These are phyloP conservation scores for Rosa chinensis DNA, from an alignment of 306 rosid genomes.

Conservation along the genomic window DNA sequence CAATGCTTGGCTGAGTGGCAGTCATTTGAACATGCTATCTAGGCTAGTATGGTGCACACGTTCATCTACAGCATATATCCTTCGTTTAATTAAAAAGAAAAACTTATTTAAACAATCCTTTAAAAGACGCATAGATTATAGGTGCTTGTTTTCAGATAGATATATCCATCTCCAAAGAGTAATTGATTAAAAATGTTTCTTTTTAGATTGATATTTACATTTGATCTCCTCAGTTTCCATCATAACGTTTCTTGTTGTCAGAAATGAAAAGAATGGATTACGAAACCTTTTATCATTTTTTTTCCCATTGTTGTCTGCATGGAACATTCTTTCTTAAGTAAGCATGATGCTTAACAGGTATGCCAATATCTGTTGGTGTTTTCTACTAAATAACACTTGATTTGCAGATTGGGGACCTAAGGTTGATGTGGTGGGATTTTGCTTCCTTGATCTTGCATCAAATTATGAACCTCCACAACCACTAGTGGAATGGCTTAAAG, in stretches of 20 bases:
- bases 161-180: not conserved
- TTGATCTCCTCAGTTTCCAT: not conserved
- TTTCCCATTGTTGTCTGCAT: not conserved
- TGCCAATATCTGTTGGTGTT: not conserved
- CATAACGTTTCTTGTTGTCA: not conserved
- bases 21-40: not conserved
- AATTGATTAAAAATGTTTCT: not conserved
- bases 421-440: conserved; percentile 96
- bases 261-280: not conserved
- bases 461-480: conserved; percentile 83
- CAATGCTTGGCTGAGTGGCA: not conserved
- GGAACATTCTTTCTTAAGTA: conserved; percentile 3
- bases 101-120: not conserved
- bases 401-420: conserved; percentile 97
- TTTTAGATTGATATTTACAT: not conserved
- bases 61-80: not conserved
- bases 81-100: not conserved
- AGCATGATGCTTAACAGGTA: conserved; percentile 7
- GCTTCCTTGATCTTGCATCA: conserved; percentile 99
- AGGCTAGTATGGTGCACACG: not conserved
- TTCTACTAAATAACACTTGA: conserved; percentile 23
- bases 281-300: no score
- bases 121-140: not conserved
- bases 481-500: conserved; percentile 84
- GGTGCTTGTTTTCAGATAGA: not conserved